Base-by-base conservation (phyloP, 1,139 yeast genomes). In the Pichia sp. region DNA sequence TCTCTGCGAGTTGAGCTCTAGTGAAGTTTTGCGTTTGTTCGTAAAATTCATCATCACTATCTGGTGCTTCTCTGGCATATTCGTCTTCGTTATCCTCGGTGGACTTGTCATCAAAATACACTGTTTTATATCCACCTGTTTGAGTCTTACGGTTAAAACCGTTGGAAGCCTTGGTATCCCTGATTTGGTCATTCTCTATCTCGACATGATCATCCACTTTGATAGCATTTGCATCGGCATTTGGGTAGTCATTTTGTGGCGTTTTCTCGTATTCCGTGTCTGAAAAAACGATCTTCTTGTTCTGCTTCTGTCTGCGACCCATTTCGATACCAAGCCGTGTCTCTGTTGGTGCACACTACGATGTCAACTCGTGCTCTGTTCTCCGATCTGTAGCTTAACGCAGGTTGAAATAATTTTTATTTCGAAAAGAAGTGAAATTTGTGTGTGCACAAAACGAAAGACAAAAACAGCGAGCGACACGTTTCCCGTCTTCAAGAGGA, bases 1-100 rank as follows among this genome's bases (percentile, higher is more conserved):
- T 66, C n/a, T 57, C 49, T 27, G 58, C 52, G 23, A 76, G 36
- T 10, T 40, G 46, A 33, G 41, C 37, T 39, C 37, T 31, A 34
- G 46, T 43, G 15, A 21, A 17, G n/a, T 9, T 18, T 26, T 28
- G 39, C 25, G 35, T 24, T 31, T 28, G 37, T 16, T 33, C 26
- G n/a, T 23, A 23, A 21, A 38, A 29, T 27, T 44, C 46, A 22
- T 37, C 44, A 30, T 44, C 46, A 31, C 49, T 47, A 30, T 48
- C 46, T 16, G 47, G 46, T 15, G 48, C 52, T 24, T 49, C 51
- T 18, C 46, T 51, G 12, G 39, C 48, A 18, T 45, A 50, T 17
- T 41, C 50, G 6, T 41, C 48, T 19, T 45, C 59, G 38, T 62
- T 66, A 35, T 61, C 61, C 19, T 40, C 44, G 11, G 44, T 40